A percentile compares a stretch with the other conserved stretches of the same genome.
Evolutionary conservation across 2,329 filamentous ascomycete species (phyloP).

Genomic region (Arthrobotrys entomopaga): DNA sequence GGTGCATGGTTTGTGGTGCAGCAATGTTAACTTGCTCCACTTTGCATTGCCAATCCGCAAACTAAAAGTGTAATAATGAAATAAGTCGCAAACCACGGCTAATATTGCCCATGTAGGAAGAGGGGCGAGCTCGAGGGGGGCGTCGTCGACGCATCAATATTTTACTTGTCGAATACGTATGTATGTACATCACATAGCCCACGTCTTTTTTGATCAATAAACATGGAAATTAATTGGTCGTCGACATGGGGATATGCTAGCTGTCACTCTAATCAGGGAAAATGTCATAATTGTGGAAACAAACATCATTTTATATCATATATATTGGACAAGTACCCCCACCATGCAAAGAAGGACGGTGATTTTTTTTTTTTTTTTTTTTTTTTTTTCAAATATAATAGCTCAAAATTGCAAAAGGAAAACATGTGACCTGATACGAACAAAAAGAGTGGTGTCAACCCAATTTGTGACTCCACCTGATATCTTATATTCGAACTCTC

Average conservation of each 20-base stretch:
- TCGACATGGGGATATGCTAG: conserved; percentile 2
- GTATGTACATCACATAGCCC: too few relatives aligned
- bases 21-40: neutral
- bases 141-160: conserved; percentile 26
- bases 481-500: neutral
- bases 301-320: conserved; percentile 20
- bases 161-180: conserved; percentile 28
- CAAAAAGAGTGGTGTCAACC: too few relatives aligned
- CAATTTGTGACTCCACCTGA: neutral
- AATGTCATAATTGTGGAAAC: conserved; percentile 20
- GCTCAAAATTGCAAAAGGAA: too few relatives aligned
- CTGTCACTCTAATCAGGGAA: conserved; percentile 24
- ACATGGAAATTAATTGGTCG: conserved; percentile 14
- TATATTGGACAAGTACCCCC: conserved; percentile 50
- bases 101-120: conserved; percentile 43
- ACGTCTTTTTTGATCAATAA: conserved; percentile 45
- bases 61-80: neutral
- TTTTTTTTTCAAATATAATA: too few relatives aligned
- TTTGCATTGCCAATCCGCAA: neutral
- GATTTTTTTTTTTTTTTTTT: too few relatives aligned
- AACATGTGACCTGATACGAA: neutral
- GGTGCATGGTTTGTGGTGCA: too few relatives aligned
- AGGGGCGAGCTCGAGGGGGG: conserved; percentile 4
- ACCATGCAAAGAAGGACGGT: conserved; percentile 20
- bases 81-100: conserved; percentile 17